A percentile compares a stretch with the other conserved stretches of the same genome.
phyloP scores from a whole-genome alignment of 306 rosid species.

The Coriaria nepalensis region DNA sequence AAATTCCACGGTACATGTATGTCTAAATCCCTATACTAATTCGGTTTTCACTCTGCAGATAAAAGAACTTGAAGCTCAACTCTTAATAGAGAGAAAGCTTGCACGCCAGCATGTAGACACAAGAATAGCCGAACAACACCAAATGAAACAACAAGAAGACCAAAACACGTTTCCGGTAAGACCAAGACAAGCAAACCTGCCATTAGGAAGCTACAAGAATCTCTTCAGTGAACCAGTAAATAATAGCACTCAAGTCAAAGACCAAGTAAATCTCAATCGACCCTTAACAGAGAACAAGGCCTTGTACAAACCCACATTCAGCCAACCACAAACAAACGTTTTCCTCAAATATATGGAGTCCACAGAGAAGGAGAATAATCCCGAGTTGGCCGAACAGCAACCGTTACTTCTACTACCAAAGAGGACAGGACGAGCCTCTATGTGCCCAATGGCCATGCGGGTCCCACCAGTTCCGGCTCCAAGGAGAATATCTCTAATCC shows the following conservation, averaged over 20 bases:
- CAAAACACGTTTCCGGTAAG: constrained; percentile 30
- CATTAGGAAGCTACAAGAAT: constrained; percentile 39
- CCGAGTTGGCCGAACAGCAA: constrained; percentile 37
- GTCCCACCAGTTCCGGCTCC: constrained; percentile 36
- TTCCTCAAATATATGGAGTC: constrained; percentile 43
- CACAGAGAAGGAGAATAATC: constrained; percentile 77
- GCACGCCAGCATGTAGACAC: constrained; percentile 92
- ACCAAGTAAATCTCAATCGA: constrained; percentile 31
- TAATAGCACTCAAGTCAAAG: constrained; percentile 22
- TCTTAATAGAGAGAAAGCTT: constrained; percentile 80
- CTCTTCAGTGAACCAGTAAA: constrained; percentile 24
- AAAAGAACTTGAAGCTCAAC: constrained; percentile 87
- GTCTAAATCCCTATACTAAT: constrained; percentile 8
- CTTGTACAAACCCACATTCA: constrained; percentile 27
- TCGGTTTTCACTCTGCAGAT: constrained; percentile 29
- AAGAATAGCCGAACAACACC: constrained; percentile 71
- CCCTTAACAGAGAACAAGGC: constrained; percentile 51
- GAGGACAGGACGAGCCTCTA: constrained; percentile 63
- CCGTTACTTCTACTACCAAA: constrained; percentile 27
- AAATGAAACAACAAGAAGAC: constrained; percentile 46
- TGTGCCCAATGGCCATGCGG: constrained; percentile 46
- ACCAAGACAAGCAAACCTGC: constrained; percentile 33
- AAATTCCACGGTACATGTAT: neutral
- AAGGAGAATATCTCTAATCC: constrained; percentile 82
- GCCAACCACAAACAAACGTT: constrained; percentile 38